Percentiles rank a stretch among this genome's conserved stretches.
Evolutionary conservation across 345 rosid species (phyloP).

Genomic region (Cardamine resedifolia): DNA sequence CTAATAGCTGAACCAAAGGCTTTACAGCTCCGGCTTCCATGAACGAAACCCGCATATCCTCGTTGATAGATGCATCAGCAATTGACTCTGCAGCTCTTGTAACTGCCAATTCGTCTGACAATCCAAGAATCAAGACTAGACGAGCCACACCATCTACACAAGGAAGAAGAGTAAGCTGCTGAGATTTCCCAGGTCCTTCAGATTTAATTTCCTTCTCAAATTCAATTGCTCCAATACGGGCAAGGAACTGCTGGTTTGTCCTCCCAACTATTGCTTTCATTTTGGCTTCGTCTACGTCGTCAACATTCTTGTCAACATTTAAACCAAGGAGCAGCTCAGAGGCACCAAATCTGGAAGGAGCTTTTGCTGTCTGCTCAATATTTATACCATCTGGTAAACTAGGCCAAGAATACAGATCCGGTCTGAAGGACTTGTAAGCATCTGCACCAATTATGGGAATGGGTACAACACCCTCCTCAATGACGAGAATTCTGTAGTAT

Average conservation of each 20-base stretch:
- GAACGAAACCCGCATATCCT: conserved; percentile 70
- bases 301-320: conserved; percentile 44
- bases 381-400: conserved; percentile 72
- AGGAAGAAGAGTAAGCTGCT: conserved; percentile 62
- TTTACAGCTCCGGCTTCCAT: conserved; percentile 87
- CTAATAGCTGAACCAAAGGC: conserved; percentile 68
- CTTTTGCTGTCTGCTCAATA: conserved; percentile 52
- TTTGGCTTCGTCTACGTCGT: conserved; percentile 61
- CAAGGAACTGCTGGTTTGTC: conserved; percentile 79
- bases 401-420: conserved; percentile 76
- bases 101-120: conserved; percentile 69
- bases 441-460: conserved; percentile 80
- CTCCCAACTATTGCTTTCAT: conserved; percentile 73
- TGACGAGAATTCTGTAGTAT: conserved; percentile 68
- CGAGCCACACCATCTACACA: conserved; percentile 86
- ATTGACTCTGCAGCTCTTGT: conserved; percentile 73
- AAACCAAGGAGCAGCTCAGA: conserved; percentile 75
- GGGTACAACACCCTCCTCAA: conserved; percentile 81
- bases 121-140: conserved; percentile 79
- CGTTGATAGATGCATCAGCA: conserved; percentile 76
- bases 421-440: conserved; percentile 68
- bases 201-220: conserved; percentile 53
- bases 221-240: conserved; percentile 79
- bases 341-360: conserved; percentile 76
- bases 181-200: conserved; percentile 38